Conservation (phyloP, 2,329 filamentous ascomycete genomes). For the Colletotrichum trifolii region DNA sequence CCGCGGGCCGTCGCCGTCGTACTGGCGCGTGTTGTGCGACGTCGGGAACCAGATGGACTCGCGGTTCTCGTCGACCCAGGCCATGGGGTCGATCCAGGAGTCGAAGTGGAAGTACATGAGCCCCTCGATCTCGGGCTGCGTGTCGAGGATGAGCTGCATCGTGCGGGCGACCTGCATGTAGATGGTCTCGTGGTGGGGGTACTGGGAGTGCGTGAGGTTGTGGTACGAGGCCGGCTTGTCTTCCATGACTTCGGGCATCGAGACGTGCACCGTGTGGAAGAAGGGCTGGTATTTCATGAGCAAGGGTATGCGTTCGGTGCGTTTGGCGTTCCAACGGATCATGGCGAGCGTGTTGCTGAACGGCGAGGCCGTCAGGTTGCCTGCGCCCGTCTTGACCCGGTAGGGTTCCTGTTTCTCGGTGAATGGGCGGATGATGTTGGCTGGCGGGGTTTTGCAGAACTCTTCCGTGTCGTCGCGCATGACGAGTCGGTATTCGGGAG, state of each 20-base stretch:
- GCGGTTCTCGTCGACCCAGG: constrained; percentile 41
- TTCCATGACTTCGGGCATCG: constrained; percentile 39
- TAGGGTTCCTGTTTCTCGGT: constrained; percentile 24
- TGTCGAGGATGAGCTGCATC: constrained; percentile 45
- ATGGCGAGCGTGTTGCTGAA: constrained; percentile 44
- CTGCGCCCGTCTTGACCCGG: constrained; percentile 15
- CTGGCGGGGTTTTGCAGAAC: constrained; percentile 19
- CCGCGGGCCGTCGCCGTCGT: constrained; percentile 33
- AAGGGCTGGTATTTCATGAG: constrained; percentile 44
- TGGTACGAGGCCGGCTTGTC: constrained; percentile 32
- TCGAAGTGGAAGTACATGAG: constrained; percentile 48
- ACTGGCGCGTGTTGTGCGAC: constrained; percentile 30
- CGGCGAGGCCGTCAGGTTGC: constrained; percentile 39
- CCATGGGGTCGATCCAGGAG: constrained; percentile 46
- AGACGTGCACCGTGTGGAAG: constrained; percentile 44
- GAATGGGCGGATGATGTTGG: constrained; percentile 17
- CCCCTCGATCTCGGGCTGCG: constrained; percentile 41
- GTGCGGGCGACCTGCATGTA: constrained; percentile 43
- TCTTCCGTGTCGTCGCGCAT: constrained; percentile 32
- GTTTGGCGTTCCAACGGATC: constrained; percentile 43
- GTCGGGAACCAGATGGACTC: constrained; percentile 44
- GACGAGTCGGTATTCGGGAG: constrained; percentile 29
- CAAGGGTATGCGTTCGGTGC: constrained; percentile 42
- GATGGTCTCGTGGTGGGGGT: constrained; percentile 36
- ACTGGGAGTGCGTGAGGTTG: constrained; percentile 44